Evolutionary conservation across 2,329 filamentous ascomycete species (phyloP).

Genomic region (Diaporthe citriasiana): DNA sequence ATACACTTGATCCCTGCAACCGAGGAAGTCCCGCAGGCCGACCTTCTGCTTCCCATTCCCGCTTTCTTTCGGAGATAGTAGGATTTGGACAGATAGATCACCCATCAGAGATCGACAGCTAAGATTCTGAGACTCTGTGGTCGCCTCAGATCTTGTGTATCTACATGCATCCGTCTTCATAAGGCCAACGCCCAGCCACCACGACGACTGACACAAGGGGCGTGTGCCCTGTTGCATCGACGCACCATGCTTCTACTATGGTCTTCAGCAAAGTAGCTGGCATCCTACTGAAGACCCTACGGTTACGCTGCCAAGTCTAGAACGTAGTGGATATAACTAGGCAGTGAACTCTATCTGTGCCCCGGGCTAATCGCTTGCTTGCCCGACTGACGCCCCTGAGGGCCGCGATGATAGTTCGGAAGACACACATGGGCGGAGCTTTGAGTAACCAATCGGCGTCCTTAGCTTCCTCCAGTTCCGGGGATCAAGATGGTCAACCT

Average conservation of each 20-base stretch:
- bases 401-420: constrained; percentile 18
- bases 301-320: background rate
- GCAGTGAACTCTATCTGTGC: background rate
- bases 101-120: background rate
- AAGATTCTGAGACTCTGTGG: background rate
- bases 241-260: background rate
- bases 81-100: background rate
- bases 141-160: background rate
- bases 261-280: background rate
- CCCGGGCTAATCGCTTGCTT: background rate
- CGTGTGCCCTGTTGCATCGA: background rate
- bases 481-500: background rate
- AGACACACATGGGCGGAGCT: constrained; percentile 17
- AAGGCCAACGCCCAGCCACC: no score
- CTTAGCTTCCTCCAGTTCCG: background rate
- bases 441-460: constrained; percentile 22
- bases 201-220: background rate
- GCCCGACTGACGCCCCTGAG: constrained; percentile 9
- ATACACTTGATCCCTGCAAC: constrained; percentile 3
- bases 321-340: background rate
- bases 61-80: background rate
- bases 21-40: background rate
- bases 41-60: background rate
- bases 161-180: background rate
- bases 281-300: background rate